phyloP scores from a whole-genome alignment of 129 eudicot species.

The Flaveria robusta region DNA sequence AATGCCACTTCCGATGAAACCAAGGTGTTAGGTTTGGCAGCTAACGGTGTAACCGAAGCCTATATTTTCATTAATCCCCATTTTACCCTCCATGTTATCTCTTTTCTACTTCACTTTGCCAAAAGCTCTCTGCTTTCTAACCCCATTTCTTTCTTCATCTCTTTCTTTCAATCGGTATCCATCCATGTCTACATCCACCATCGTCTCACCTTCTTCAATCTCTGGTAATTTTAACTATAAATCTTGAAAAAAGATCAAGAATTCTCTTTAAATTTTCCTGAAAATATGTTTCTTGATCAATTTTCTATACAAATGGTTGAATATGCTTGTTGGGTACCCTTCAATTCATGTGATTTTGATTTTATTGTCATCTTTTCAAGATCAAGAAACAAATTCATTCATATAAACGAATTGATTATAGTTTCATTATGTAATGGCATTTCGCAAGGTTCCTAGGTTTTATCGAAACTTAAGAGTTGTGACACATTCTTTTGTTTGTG shows the following conservation, averaged over 20 bases:
- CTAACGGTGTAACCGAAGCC: slow-evolving; percentile 23
- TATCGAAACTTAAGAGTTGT: not conserved
- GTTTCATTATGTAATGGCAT: too few species aligned
- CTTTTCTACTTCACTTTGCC: slow-evolving; percentile 15
- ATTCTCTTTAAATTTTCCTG: not conserved
- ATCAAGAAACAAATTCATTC: not conserved
- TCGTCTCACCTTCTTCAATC: slow-evolving; percentile 44
- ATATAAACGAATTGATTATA: not conserved
- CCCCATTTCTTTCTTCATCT: slow-evolving; percentile 23
- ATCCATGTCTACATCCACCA: slow-evolving; percentile 46
- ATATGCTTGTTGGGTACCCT: not conserved
- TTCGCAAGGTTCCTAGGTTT: not conserved
- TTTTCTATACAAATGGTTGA: not conserved
- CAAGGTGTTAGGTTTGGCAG: slow-evolving; percentile 25
- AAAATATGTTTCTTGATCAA: not conserved
- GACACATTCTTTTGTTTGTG: not conserved
- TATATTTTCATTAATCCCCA: slow-evolving; percentile 13
- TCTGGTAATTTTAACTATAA: slow-evolving; percentile 38
- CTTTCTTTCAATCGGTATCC: not conserved
- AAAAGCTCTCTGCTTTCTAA: slow-evolving; percentile 17
- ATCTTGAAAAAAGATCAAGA: not conserved
- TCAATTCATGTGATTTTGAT: not conserved
- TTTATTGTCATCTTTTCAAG: not conserved
- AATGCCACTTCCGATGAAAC: slow-evolving; percentile 16
- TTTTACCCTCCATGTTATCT: slow-evolving; percentile 10